A percentile compares a stretch with the other conserved stretches of the same genome.
Evolutionary conservation across 106 monocot genomes (phyloP).

Genomic region (Gastrodia elata): DNA sequence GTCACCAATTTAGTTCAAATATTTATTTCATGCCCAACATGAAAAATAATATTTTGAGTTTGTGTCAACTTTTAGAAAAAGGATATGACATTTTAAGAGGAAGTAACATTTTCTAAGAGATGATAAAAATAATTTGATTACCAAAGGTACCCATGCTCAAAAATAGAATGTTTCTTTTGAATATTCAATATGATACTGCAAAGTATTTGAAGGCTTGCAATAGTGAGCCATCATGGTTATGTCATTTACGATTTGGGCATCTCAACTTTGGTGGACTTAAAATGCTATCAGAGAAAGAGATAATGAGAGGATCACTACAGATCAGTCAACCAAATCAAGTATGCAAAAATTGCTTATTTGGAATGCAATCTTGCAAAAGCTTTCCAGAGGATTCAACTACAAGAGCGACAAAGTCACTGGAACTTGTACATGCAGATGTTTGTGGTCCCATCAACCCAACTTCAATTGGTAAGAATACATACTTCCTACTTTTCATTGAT

Average conservation of each 20-base stretch:
- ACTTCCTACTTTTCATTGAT: conserved; percentile 12
- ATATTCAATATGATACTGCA: not conserved
- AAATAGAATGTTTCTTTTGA: conserved; percentile 17
- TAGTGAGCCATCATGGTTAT: conserved; percentile 3
- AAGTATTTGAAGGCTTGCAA: not conserved
- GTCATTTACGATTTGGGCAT: conserved; percentile 13
- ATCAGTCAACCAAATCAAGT: conserved; percentile 6
- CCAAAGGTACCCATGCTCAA: conserved; percentile 8
- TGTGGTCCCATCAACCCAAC: conserved; percentile 13
- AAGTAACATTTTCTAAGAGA: conserved; percentile 4
- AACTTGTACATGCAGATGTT: conserved; percentile 16
- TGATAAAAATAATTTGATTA: conserved; percentile 7
- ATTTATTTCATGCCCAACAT: not conserved
- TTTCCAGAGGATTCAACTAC: conserved; percentile 7
- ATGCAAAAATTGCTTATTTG: conserved; percentile 12
- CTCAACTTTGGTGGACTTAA: not conserved
- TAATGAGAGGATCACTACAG: too few relatives aligned
- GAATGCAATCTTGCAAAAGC: conserved; percentile 1
- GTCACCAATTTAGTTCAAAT: not conserved
- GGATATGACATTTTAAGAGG: not conserved
- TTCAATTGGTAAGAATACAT: conserved; percentile 8
- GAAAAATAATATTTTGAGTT: conserved; percentile 16
- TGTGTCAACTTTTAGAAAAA: conserved; percentile 4
- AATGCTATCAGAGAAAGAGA: not conserved
- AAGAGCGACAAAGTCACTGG: conserved; percentile 2